phyloP scores from a whole-genome alignment of 257 asterid genomes.

The Nemophila menziesii region DNA sequence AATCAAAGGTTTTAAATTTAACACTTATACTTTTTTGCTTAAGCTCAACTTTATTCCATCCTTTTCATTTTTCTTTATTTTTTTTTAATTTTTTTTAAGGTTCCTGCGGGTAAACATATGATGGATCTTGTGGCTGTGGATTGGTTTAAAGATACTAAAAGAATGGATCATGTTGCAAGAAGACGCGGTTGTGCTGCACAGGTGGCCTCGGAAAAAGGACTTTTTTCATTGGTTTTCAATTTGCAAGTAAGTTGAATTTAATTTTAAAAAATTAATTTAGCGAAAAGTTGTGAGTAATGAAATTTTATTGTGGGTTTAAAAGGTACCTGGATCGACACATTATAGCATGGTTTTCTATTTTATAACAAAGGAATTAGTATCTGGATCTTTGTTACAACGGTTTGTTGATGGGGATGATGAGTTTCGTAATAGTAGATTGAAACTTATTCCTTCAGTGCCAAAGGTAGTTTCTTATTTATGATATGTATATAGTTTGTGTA shows the following conservation, averaged over 20 bases:
- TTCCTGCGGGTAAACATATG: slow-evolving; percentile 82
- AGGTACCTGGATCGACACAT: slow-evolving; percentile 97
- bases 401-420: slow-evolving; percentile 96
- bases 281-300: slow-evolving; percentile 6
- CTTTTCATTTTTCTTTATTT: slow-evolving; percentile 12
- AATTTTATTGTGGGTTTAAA: slow-evolving; percentile 9
- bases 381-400: slow-evolving; percentile 78
- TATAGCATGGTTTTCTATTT: slow-evolving; percentile 94
- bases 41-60: neutral
- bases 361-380: slow-evolving; percentile 43
- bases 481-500: neutral
- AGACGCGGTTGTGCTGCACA: slow-evolving; percentile 95
- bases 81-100: slow-evolving; percentile 19
- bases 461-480: slow-evolving; percentile 38
- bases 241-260: slow-evolving; percentile 69
- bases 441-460: slow-evolving; percentile 95
- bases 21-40: slow-evolving; percentile 4
- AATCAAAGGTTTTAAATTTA: slow-evolving; percentile 51
- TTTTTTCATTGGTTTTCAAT: slow-evolving; percentile 68
- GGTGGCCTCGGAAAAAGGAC: slow-evolving; percentile 92
- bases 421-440: slow-evolving; percentile 82
- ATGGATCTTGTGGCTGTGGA: slow-evolving; percentile 99
- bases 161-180: slow-evolving; percentile 94
- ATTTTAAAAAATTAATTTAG: slow-evolving; percentile 6
- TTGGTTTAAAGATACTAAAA: slow-evolving; percentile 88